phyloP scores from a whole-genome alignment of 345 rosid species.

The Arabidopsis arenosa region DNA sequence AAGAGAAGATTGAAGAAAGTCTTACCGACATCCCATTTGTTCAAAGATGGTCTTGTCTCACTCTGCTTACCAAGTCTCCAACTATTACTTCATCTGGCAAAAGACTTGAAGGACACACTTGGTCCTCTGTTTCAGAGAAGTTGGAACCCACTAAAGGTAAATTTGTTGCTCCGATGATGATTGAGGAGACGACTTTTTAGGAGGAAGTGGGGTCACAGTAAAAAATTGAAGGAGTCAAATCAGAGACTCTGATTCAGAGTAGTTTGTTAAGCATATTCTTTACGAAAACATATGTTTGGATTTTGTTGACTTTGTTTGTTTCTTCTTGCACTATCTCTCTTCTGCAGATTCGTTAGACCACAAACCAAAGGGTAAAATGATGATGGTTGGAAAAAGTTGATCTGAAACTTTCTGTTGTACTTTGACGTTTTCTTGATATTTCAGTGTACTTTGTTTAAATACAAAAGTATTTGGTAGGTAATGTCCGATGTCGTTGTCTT shows the following conservation, averaged over 20 bases:
- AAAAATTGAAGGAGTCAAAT: conserved; percentile 41
- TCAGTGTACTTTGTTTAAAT: neutral
- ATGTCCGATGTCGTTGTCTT: conserved; percentile 12
- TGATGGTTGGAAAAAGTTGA: conserved; percentile 14
- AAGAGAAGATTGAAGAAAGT: conserved; percentile 16
- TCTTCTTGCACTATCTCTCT: conserved; percentile 24
- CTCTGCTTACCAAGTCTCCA: conserved; percentile 34
- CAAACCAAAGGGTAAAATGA: conserved; percentile 16
- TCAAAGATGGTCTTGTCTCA: conserved; percentile 39
- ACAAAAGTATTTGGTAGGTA: conserved; percentile 30
- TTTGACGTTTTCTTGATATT: neutral
- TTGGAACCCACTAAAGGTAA: conserved; percentile 43
- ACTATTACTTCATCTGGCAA: neutral
- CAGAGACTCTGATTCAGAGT: neutral
- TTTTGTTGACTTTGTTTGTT: conserved; percentile 31
- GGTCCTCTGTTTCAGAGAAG: conserved; percentile 39
- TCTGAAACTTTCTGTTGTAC: neutral
- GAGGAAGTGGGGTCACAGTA: conserved; percentile 40
- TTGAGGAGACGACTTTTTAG: conserved; percentile 39
- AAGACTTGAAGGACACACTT: conserved; percentile 30
- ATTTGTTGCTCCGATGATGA: conserved; percentile 30
- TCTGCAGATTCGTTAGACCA: conserved; percentile 31
- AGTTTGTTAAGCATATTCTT: conserved; percentile 6
- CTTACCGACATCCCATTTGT: conserved; percentile 61
- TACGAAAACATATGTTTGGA: neutral